Conservation (phyloP, 176 grass and related monocot genomes). For the Oryza nivara region DNA sequence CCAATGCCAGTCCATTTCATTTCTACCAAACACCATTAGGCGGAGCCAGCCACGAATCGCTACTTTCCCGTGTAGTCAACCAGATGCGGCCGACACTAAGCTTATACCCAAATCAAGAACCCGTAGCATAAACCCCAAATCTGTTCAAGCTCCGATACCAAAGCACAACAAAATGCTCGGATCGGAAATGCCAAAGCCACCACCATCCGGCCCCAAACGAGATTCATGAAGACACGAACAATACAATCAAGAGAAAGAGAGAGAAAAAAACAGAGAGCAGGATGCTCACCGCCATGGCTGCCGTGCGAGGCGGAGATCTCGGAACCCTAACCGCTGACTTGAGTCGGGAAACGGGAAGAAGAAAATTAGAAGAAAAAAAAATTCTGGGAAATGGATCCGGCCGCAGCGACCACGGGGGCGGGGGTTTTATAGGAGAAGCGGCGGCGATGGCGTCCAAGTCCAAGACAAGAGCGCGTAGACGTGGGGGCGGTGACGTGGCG, state of each 20-base stretch:
- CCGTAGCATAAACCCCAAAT: not conserved
- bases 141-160: not conserved
- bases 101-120: not conserved
- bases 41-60: not conserved
- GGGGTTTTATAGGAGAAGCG: conserved; percentile 26
- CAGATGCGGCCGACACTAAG: not conserved
- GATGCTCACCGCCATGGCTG: conserved; percentile 53
- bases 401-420: conserved; percentile 3
- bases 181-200: conserved; percentile 11
- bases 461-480: not conserved
- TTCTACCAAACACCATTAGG: not conserved
- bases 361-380: not conserved
- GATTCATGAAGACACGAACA: not conserved
- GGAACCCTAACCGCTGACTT: conserved; percentile 52
- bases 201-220: not conserved
- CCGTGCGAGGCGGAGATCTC: conserved; percentile 34
- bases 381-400: not conserved
- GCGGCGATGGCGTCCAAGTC: conserved; percentile 20
- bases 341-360: conserved; percentile 32
- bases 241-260: not conserved
- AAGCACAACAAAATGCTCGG: not conserved
- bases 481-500: conserved; percentile 32
- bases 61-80: not conserved
- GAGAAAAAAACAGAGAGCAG: not conserved
- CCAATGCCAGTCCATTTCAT: not conserved